Conservation (phyloP, 177 flowering plant species). For the Vitis hybrid region DNA sequence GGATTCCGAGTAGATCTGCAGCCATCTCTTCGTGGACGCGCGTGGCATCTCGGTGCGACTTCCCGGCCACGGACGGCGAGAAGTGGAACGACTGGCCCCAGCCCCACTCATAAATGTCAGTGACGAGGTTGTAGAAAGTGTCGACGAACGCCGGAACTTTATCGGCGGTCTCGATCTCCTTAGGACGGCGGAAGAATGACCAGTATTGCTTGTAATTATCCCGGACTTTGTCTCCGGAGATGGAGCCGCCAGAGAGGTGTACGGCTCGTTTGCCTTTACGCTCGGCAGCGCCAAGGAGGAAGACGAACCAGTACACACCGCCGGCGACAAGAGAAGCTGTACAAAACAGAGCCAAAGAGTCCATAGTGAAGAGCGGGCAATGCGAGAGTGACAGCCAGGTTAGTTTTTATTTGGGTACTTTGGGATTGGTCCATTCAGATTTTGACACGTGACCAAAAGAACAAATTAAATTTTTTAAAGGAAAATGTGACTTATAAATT, state of each 20-base stretch:
- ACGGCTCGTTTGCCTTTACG: slow-evolving; percentile 77
- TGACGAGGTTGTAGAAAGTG: slow-evolving; percentile 93
- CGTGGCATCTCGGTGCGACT: slow-evolving; percentile 80
- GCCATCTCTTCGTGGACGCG: slow-evolving; percentile 83
- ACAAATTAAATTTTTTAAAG: no score
- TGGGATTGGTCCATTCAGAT: no score
- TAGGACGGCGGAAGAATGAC: slow-evolving; percentile 90
- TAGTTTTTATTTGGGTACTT: no score
- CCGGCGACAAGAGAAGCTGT: slow-evolving; percentile 52
- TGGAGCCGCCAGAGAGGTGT: slow-evolving; percentile 85
- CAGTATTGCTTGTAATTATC: slow-evolving; percentile 85
- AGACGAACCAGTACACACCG: slow-evolving; percentile 87
- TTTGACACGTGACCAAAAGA: no score
- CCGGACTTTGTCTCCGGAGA: slow-evolving; percentile 69
- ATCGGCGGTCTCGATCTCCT: slow-evolving; percentile 79
- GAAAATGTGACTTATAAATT: no score
- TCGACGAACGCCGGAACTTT: slow-evolving; percentile 88
- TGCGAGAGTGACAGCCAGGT: no score
- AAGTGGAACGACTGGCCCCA: slow-evolving; percentile 98
- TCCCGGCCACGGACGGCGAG: slow-evolving; percentile 72
- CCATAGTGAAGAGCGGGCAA: slow-evolving; percentile 29
- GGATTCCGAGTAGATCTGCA: slow-evolving; percentile 64
- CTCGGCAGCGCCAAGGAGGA: slow-evolving; percentile 84
- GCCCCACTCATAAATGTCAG: slow-evolving; percentile 99
- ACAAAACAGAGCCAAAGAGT: slow-evolving; percentile 41